These are phyloP conservation scores for Pythium sp. DNA, from an alignment of 352 stramenopile species.

Conservation along the genomic window DNA sequence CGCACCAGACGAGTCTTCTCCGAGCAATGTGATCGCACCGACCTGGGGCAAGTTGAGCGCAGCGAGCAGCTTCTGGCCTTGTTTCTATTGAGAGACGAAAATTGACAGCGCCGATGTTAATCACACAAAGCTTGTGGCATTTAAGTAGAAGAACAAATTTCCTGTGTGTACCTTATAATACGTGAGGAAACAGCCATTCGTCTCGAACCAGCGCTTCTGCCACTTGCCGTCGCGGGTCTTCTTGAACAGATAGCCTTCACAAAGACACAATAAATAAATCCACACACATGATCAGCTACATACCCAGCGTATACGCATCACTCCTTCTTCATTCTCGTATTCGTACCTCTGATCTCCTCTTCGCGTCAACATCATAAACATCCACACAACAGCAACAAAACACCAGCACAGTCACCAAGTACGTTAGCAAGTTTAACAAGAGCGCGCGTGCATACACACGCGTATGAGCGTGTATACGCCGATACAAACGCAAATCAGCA, in stretches of 20 bases:
- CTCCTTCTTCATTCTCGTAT: neutral
- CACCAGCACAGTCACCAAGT: neutral
- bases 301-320: no score
- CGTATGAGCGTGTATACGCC: neutral
- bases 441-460: neutral
- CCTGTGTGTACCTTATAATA: slow-evolving; percentile 95
- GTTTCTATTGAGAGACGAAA: slow-evolving; percentile 46
- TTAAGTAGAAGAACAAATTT: neutral
- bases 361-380: neutral
- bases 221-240: slow-evolving; percentile 93
- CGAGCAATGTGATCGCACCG: slow-evolving; percentile 72
- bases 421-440: neutral
- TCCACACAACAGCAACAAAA: neutral
- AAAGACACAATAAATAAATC: neutral
- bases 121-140: neutral
- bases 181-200: slow-evolving; percentile 96
- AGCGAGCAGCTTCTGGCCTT: slow-evolving; percentile 93
- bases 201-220: slow-evolving; percentile 99
- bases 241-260: slow-evolving; percentile 90
- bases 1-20: slow-evolving; percentile 65
- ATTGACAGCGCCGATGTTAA: neutral
- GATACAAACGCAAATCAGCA: neutral
- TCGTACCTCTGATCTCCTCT: slow-evolving; percentile 62
- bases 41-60: slow-evolving; percentile 92
- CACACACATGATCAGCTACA: neutral